Evolutionary conservation across 2,329 filamentous ascomycete species (phyloP).

Genomic region (Arthrinium puccinioides): DNA sequence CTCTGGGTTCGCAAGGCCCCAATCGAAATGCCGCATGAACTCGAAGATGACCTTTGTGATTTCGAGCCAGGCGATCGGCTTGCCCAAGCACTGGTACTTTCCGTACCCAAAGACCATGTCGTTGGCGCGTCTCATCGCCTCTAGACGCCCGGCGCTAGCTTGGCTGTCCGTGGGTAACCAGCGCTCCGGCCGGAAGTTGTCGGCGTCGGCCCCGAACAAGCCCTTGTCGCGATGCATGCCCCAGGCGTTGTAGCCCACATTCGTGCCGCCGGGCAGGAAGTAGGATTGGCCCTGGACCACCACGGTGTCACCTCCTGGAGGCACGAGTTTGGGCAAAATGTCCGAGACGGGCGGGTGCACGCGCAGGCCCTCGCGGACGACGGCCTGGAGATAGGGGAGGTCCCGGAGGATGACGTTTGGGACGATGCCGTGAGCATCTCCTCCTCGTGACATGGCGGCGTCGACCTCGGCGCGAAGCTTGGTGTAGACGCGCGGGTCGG

Average conservation of each 20-base stretch:
- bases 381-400: conserved; percentile 3
- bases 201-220: conserved; percentile 6
- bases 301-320: conserved; percentile 6
- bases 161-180: conserved; percentile 2
- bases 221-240: conserved; percentile 3
- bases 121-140: conserved; percentile 19
- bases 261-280: conserved; percentile 6
- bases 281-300: neutral
- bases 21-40: conserved; percentile 10
- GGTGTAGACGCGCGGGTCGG: conserved; percentile 33
- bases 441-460: too few species aligned
- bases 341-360: conserved; percentile 6
- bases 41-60: conserved; percentile 31
- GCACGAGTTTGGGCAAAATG: conserved; percentile 4
- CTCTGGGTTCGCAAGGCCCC: conserved; percentile 3
- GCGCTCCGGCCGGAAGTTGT: conserved; percentile 7
- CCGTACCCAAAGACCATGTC: conserved; percentile 31
- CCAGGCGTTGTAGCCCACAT: conserved; percentile 3
- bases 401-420: neutral
- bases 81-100: conserved; percentile 28
- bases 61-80: conserved; percentile 30
- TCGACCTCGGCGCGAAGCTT: conserved; percentile 39
- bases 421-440: conserved; percentile 24
- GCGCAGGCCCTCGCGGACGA: conserved; percentile 8
- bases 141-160: conserved; percentile 9